A percentile compares a stretch with the other conserved stretches of the same genome.
Conservation (phyloP, 2,329 filamentous ascomycete genomes). For the Hypomyces rosellus region DNA sequence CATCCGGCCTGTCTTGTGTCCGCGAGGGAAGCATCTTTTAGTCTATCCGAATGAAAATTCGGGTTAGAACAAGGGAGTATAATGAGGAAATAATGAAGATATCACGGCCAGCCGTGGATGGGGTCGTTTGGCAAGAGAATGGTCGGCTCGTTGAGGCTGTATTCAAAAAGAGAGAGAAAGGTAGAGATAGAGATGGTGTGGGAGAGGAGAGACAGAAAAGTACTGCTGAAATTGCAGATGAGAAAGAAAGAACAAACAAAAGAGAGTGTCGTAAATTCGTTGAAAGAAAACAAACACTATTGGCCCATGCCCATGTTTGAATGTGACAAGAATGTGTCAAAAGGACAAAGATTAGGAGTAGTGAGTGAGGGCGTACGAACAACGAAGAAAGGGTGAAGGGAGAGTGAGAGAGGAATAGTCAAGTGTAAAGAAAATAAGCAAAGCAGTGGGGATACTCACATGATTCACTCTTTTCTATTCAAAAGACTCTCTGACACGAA, state of each 20-base stretch:
- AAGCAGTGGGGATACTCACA: no score
- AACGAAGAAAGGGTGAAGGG: not conserved
- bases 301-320: not conserved
- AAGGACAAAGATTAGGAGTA: not conserved
- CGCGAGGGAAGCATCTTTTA: slow-evolving; percentile 32
- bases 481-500: no score
- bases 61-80: not conserved
- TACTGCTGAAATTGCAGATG: no score
- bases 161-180: no score
- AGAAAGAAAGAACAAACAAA: not conserved
- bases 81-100: slow-evolving; percentile 9
- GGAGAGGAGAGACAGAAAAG: no score
- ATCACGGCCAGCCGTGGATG: slow-evolving; percentile 12
- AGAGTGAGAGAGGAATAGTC: not conserved
- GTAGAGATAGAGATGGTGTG: no score
- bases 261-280: not conserved
- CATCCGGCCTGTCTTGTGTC: slow-evolving; percentile 23
- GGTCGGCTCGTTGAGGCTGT: not conserved
- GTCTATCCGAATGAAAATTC: slow-evolving; percentile 22
- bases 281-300: not conserved
- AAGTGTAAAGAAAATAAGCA: not conserved
- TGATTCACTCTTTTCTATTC: no score
- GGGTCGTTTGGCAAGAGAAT: not conserved
- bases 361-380: not conserved
- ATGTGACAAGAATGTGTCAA: no score